Percentiles rank a stretch among this genome's conserved stretches.
These are phyloP conservation scores for Sorghum bicolor DNA, from an alignment of 176 grass and related monocot genomes.

Conservation along the genomic window Sorghum_bicolor_NCBIv3 NC_012871.2:65400501-65401000, in stretches of 20 bases:
- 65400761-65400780: slow-evolving; percentile 7
- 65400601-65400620: background rate
- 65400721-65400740: slow-evolving; percentile 11
- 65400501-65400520: too few species aligned
- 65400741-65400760: background rate
- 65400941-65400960: slow-evolving; percentile 40
- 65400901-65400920: slow-evolving; percentile 67
- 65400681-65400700: slow-evolving; percentile 25
- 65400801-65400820: background rate
- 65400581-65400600: slow-evolving; percentile 8
- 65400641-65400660: slow-evolving; percentile 27
- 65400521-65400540: background rate
- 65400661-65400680: slow-evolving; percentile 14
- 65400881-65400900: background rate
- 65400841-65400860: background rate
- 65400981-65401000: background rate
- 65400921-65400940: slow-evolving; percentile 70
- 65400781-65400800: background rate
- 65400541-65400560: background rate
- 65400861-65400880: background rate
- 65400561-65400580: background rate
- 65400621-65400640: slow-evolving; percentile 5
- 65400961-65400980: slow-evolving; percentile 12
- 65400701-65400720: slow-evolving; percentile 12
- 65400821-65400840: slow-evolving; percentile 1